Evolutionary conservation across 2,329 filamentous ascomycete species (phyloP).

Genomic region (Cercospora sp.): DNA sequence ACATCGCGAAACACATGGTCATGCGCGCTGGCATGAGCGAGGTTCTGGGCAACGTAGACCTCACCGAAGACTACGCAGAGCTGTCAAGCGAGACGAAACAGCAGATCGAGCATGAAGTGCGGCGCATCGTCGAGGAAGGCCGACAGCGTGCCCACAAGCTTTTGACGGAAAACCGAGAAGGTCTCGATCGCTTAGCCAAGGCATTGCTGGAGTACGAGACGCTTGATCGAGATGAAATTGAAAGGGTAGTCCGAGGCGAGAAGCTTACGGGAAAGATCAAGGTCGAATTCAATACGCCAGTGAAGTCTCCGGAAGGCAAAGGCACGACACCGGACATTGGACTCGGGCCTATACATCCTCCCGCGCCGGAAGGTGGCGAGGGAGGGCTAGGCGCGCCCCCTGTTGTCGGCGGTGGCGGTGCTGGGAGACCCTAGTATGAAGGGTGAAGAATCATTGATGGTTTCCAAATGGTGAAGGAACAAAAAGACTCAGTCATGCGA

Average conservation of each 20-base stretch:
- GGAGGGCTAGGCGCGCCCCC: conserved; percentile 10
- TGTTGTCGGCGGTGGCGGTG: conserved; percentile 6
- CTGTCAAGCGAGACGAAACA: conserved; percentile 85
- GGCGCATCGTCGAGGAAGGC: conserved; percentile 78
- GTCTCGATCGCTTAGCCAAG: conserved; percentile 83
- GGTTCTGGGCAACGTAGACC: conserved; percentile 84
- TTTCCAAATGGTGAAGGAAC: not conserved
- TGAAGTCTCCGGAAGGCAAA: conserved; percentile 63
- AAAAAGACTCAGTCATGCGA: not conserved
- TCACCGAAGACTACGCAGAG: conserved; percentile 73
- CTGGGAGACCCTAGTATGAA: conserved; percentile 10
- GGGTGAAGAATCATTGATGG: not conserved
- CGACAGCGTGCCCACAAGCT: conserved; percentile 71
- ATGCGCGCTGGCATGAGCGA: conserved; percentile 87
- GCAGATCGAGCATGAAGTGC: conserved; percentile 84
- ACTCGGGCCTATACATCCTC: conserved; percentile 12
- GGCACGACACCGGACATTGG: conserved; percentile 8
- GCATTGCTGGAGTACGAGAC: conserved; percentile 95
- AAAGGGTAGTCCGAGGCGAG: conserved; percentile 85
- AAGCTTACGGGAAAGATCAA: conserved; percentile 69
- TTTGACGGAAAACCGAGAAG: conserved; percentile 72
- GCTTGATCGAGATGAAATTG: conserved; percentile 81
- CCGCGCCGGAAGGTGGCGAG: not conserved
- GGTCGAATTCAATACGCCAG: conserved; percentile 57
- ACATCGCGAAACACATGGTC: conserved; percentile 82